phyloP scores from a whole-genome alignment of 768 basidiomycete genomes.

The Phlebiopsis gigantea region DNA sequence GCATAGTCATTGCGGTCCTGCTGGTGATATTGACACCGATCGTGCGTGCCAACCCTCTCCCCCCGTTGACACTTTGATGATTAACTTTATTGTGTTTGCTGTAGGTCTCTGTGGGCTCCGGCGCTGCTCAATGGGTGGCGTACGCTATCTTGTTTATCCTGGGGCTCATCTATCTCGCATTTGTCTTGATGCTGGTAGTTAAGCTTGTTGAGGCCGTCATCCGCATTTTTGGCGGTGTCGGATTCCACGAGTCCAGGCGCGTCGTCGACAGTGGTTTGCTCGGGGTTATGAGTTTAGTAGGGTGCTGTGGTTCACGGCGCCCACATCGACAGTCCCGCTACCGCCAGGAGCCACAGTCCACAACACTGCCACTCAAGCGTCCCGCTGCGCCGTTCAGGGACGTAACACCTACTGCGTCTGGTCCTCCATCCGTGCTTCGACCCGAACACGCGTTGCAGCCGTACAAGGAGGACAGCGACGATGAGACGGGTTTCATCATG shows the following conservation, averaged over 20 bases:
- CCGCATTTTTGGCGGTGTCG: slow-evolving; percentile 69
- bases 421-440: slow-evolving; percentile 65
- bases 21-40: slow-evolving; percentile 86
- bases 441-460: slow-evolving; percentile 77
- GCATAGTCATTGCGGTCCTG: slow-evolving; percentile 86
- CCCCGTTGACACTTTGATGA: slow-evolving; percentile 2
- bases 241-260: slow-evolving; percentile 81
- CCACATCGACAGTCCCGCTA: slow-evolving; percentile 14
- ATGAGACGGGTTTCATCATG: slow-evolving; percentile 85
- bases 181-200: slow-evolving; percentile 73
- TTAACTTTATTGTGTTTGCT: slow-evolving; percentile 10
- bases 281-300: slow-evolving; percentile 71
- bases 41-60: slow-evolving; percentile 43
- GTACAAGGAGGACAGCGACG: slow-evolving; percentile 75
- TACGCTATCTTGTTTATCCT: slow-evolving; percentile 88
- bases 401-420: slow-evolving; percentile 40
- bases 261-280: slow-evolving; percentile 83
- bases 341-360: slow-evolving; percentile 16
- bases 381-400: slow-evolving; percentile 21
- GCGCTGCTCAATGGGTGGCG: slow-evolving; percentile 87
- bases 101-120: slow-evolving; percentile 79
- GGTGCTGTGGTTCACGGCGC: slow-evolving; percentile 53
- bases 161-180: slow-evolving; percentile 77
- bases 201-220: slow-evolving; percentile 83
- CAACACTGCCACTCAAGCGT: slow-evolving; percentile 20